Percentiles rank a stretch among this genome's conserved stretches.
Conservation (phyloP, 192 early-diverging fungal genomes). For the Dissophora ornata region DNA sequence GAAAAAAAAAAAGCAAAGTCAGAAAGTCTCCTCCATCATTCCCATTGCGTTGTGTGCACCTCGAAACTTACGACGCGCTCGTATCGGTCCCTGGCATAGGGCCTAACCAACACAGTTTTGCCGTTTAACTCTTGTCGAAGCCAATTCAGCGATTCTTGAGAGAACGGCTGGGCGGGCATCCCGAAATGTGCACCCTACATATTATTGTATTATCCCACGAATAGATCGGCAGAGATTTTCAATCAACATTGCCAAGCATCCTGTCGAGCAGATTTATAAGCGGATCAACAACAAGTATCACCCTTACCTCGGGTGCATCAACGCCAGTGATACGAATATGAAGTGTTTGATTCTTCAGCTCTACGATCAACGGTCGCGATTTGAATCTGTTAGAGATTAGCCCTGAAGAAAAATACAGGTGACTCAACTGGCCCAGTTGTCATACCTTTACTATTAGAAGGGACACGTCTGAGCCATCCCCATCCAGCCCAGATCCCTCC, state of each 20-base stretch:
- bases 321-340: conserved; percentile 74
- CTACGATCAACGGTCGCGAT: conserved; percentile 15
- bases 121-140: conserved; percentile 56
- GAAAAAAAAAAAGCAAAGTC: neutral
- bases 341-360: conserved; percentile 68
- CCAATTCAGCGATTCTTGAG: conserved; percentile 65
- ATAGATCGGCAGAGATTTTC: too few relatives aligned
- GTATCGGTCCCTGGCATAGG: conserved; percentile 68
- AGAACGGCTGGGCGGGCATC: conserved; percentile 70
- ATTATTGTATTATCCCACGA: too few relatives aligned
- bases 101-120: conserved; percentile 59
- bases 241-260: too few relatives aligned
- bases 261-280: too few relatives aligned
- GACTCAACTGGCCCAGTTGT: neutral
- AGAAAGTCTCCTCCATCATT: neutral
- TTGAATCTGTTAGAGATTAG: neutral
- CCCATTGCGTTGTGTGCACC: too few relatives aligned
- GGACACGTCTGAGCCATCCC: conserved; percentile 58
- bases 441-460: conserved; percentile 51
- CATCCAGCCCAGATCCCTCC: conserved; percentile 56
- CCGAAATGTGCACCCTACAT: conserved; percentile 73
- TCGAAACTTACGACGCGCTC: conserved; percentile 63
- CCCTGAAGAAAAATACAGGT: neutral
- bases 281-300: neutral
- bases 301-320: conserved; percentile 73